Conservation (phyloP, 192 early-diverging fungal genomes). For the Coemansia sp. region DNA sequence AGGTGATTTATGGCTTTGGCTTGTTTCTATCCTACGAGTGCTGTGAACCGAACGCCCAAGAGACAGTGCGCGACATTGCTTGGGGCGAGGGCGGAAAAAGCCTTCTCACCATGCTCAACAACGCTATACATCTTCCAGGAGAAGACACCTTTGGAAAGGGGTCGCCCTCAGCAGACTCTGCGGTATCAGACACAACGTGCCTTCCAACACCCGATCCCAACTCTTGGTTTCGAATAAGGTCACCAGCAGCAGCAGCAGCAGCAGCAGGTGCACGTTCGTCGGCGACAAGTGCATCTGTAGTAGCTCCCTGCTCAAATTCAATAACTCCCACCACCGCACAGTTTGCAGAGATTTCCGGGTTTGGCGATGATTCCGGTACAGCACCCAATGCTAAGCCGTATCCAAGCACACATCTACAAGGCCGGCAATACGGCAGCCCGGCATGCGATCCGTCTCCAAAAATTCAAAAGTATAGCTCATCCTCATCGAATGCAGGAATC, state of each 20-base stretch:
- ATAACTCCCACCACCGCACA: slow-evolving; percentile 43
- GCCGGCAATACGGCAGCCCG: neutral
- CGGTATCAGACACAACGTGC: slow-evolving; percentile 49
- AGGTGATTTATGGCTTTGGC: slow-evolving; percentile 49
- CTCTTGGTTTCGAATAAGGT: slow-evolving; percentile 48
- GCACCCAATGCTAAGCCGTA: neutral
- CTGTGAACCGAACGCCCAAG: slow-evolving; percentile 48
- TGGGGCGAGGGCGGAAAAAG: slow-evolving; percentile 56
- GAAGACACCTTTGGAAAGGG: slow-evolving; percentile 24
- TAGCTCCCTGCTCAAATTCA: slow-evolving; percentile 25
- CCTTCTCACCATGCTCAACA: slow-evolving; percentile 42
- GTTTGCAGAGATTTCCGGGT: slow-evolving; percentile 16
- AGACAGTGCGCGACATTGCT: slow-evolving; percentile 52
- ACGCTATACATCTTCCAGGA: slow-evolving; percentile 39
- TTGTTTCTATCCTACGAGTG: slow-evolving; percentile 54
- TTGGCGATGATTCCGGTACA: slow-evolving; percentile 17
- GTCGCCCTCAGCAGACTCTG: slow-evolving; percentile 50
- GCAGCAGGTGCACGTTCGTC: slow-evolving; percentile 2
- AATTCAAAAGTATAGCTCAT: slow-evolving; percentile 7
- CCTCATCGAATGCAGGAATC: neutral
- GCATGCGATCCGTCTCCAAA: slow-evolving; percentile 11
- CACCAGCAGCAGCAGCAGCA: slow-evolving; percentile 30
- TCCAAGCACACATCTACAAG: neutral
- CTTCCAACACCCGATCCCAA: slow-evolving; percentile 51
- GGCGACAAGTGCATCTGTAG: slow-evolving; percentile 9